Evolutionary conservation across 805 yeast genomes (phyloP), one percentile per base, ranked within the genome.

Genomic region (Yamadazyma paraphyllophila): DNA sequence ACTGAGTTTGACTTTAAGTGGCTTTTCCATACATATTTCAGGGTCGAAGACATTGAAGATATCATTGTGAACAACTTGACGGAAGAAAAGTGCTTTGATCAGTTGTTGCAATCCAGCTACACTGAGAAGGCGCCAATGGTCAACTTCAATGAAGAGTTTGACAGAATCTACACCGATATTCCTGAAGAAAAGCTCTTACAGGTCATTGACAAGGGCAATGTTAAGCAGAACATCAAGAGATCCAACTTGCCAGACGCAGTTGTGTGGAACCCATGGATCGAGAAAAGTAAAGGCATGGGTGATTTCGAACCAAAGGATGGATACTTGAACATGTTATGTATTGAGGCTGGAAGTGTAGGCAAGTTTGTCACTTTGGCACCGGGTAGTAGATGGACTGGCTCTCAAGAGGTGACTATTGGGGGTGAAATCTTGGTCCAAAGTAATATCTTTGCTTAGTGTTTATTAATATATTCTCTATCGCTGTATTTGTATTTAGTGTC

Each of bases 241-340:
- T 68, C 67, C 12, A 83, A 83, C 56, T 70, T 88, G 54, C 82
- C 79, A 0, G 83, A 79, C 52, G 71, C 78, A 4, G 98, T 94
- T 40, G 97, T 94, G 45, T 94, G 99, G 99, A 94, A 94, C 66
- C 99, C 99, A 31, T 94, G 98, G 99, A 73, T 79, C 53, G 77
- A 85, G 46, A 88, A 86, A 63, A 80, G 94, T n/a, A 73, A 69
- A 17, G 83, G 85, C 1, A 88, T 94, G 92, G 83, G 73, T 35
- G 99, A 94, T 67, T 94, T 92, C 59, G 78, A 75, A 56, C 99
- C 98, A 41, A 88, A 87, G 62, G 65, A 67, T 44, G 98, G 97
- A 5, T 94, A 74, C 71, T 76, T 81, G 54, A 73, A 83, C 38
- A 92, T 94, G 98, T 80, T 94, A 47, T 94, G 99, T 68, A 78